Evolutionary conservation across 1,139 yeast species (phyloP), one percentile per base, ranked within the genome.

Genomic region (Suhomyces guaymorum): DNA sequence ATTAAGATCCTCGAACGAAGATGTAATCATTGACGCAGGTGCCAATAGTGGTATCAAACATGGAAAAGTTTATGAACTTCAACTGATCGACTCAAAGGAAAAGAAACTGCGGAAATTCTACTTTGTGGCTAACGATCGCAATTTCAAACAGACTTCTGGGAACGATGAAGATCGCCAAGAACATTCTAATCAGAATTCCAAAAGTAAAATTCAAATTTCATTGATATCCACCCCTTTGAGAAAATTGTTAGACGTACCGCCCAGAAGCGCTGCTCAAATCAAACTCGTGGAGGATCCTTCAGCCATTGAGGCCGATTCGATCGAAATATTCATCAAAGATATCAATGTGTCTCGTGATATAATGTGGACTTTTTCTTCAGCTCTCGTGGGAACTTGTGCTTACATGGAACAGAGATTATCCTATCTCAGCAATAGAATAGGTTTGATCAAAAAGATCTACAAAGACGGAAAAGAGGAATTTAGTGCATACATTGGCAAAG

Each of bases 341-440:
- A 70, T 87, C 15, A 80, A 85, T 48, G 62, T 94, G 13, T 80
- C 96, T 1, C 66, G 99, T 46, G 96, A 95, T 39, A 95, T 89
- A 48, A 90, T 90, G 94, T 94, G 97, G 96, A 70, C 78, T 23
- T 63, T 90, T 7, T 79, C 96, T 0, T 71, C 87, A 2, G 55
- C 70, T 11, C 49, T 92, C 35, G 74, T 73, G 0, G 78, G 78
- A 7, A 64, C 75, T 9, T 86, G 96, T 56, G 75, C 84, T 3
- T 80, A 84, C 51, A 63, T 70, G 6, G 77, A 81, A 7, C 92
- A 90, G 55, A 69, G 80, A 35, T 54, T 90, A 1, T 60, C 78
- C 0, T 87, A 80, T 46, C 59, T 87, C 23, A 82, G 79, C 26
- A 45, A 70, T 75, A 32, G 82, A 75, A 33, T 73, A 24, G 82